Percentiles rank a stretch among this genome's conserved stretches.
These are phyloP conservation scores for Tetrapisispora arboricola DNA, from an alignment of 805 yeast species.

Conservation along the genomic window DNA sequence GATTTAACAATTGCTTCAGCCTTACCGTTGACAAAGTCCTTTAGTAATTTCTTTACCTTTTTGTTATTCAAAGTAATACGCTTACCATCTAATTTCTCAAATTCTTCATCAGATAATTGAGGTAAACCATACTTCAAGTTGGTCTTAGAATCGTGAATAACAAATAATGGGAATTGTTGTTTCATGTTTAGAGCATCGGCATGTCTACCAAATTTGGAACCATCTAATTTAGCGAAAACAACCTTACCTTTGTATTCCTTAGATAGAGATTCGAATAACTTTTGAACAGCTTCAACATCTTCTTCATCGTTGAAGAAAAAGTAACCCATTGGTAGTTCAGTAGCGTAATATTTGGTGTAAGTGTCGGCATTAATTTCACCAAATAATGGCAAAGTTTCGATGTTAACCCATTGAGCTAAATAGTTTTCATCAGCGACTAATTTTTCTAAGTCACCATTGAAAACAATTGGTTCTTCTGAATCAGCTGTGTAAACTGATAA, in stretches of 20 bases:
- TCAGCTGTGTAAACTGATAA: constrained; percentile 11
- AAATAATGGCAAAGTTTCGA: constrained; percentile 22
- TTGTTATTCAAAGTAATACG: constrained; percentile 36
- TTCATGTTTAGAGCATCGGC: constrained; percentile 81
- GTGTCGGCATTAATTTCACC: constrained; percentile 72
- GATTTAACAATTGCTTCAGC: constrained; percentile 69
- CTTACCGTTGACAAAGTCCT: constrained; percentile 51
- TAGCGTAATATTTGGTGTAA: constrained; percentile 61
- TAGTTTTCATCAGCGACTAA: constrained; percentile 35
- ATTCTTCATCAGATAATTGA: constrained; percentile 37
- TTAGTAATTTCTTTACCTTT: constrained; percentile 52
- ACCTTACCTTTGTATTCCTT: constrained; percentile 68
- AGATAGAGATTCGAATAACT: constrained; percentile 51
- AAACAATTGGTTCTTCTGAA: constrained; percentile 25
- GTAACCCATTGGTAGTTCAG: constrained; percentile 76
- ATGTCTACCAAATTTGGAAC: constrained; percentile 72
- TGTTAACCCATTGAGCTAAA: constrained; percentile 34
- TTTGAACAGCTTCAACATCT: constrained; percentile 49
- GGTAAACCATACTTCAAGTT: constrained; percentile 72
- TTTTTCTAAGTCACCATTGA: constrained; percentile 19
- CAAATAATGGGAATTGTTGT: constrained; percentile 77
- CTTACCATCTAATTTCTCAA: constrained; percentile 11
- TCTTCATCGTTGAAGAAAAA: constrained; percentile 68
- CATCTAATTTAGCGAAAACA: constrained; percentile 84
- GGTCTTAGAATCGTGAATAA: constrained; percentile 58